Conservation (phyloP, 768 basidiomycete genomes). For the Agaricus subrufescens region DNA sequence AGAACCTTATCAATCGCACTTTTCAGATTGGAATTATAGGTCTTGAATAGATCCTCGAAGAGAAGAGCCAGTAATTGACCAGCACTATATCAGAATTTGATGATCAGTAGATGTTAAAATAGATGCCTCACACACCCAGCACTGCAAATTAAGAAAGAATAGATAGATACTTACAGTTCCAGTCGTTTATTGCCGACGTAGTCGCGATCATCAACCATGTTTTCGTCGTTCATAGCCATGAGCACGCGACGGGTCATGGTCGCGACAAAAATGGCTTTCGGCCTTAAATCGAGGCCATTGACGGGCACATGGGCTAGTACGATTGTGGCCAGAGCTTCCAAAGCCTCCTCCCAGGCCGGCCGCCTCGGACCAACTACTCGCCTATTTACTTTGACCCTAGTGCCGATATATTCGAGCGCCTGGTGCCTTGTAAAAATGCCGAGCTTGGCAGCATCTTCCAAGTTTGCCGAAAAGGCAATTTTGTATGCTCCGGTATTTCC, state of each 20-base stretch:
- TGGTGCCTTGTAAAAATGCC: constrained; percentile 90
- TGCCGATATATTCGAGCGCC: constrained; percentile 92
- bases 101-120: constrained; percentile 2
- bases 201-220: constrained; percentile 96
- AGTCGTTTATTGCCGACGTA: constrained; percentile 99
- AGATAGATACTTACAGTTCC: constrained; percentile 69
- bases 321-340: constrained; percentile 96
- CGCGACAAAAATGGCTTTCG: constrained; percentile 95
- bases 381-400: constrained; percentile 85
- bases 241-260: constrained; percentile 96
- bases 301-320: constrained; percentile 96
- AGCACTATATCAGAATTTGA: constrained; percentile 48
- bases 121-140: neutral
- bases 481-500: constrained; percentile 89
- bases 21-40: constrained; percentile 95
- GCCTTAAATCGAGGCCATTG: constrained; percentile 78
- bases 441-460: constrained; percentile 93
- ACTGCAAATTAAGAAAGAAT: neutral
- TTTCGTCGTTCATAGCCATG: constrained; percentile 95
- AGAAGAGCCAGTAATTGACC: constrained; percentile 93
- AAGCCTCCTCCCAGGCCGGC: constrained; percentile 90
- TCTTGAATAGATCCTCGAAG: constrained; percentile 99
- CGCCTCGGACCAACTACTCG: constrained; percentile 76
- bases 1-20: constrained; percentile 94
- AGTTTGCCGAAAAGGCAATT: constrained; percentile 78